Evolutionary conservation across 805 yeast genomes (phyloP).

Genomic region (Phaffomyces opuntiae): DNA sequence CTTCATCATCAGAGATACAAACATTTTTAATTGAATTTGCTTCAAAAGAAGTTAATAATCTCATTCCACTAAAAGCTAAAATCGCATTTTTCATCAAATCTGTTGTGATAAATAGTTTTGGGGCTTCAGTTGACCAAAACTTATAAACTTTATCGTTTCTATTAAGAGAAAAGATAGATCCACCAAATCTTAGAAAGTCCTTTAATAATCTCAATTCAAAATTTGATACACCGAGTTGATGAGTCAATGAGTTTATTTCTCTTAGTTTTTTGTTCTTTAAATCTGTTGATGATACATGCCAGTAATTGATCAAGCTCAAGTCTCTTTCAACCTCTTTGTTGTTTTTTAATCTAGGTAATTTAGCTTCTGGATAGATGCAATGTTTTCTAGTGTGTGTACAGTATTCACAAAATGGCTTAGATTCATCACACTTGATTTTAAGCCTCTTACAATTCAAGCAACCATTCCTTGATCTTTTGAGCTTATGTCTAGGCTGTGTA

Average conservation of each 20-base stretch:
- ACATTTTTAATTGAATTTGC: conserved; percentile 10
- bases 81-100: conserved; percentile 12
- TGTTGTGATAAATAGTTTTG: conserved; percentile 14
- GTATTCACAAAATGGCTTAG: conserved; percentile 69
- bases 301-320: neutral
- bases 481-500: neutral
- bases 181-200: conserved; percentile 18
- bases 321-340: neutral
- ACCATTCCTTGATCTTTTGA: conserved; percentile 70
- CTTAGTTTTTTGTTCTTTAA: neutral
- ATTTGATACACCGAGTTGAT: conserved; percentile 10
- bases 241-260: conserved; percentile 15
- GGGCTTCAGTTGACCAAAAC: conserved; percentile 15
- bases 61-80: conserved; percentile 15
- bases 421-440: conserved; percentile 88
- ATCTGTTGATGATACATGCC: neutral
- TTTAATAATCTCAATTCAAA: conserved; percentile 17
- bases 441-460: conserved; percentile 84
- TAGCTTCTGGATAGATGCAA: conserved; percentile 57
- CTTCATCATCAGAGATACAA: conserved; percentile 5
- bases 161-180: conserved; percentile 14
- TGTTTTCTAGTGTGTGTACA: conserved; percentile 64
- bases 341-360: neutral
- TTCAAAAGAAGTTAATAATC: conserved; percentile 16
- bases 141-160: conserved; percentile 5